phyloP scores from a whole-genome alignment of 202 grass and related monocot species.

The Panicum hallii region DNA sequence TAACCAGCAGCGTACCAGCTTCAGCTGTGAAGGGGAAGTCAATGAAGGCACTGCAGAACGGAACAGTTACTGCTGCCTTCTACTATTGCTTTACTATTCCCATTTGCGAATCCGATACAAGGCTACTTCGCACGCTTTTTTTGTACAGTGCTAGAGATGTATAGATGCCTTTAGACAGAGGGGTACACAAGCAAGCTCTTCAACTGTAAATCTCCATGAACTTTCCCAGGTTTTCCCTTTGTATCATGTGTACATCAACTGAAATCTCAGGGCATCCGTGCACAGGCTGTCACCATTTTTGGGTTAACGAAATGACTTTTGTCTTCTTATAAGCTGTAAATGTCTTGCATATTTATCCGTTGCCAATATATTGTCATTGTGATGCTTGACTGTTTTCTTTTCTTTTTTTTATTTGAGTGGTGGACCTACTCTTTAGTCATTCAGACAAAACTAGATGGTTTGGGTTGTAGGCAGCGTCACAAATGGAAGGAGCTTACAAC shows the following conservation, averaged over 20 bases:
- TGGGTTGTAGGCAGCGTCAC: neutral
- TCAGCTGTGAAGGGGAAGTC: neutral
- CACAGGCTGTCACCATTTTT: conserved; percentile 25
- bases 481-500: neutral
- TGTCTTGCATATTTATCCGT: neutral
- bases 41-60: conserved; percentile 6
- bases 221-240: neutral
- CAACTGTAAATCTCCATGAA: conserved; percentile 32
- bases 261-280: neutral
- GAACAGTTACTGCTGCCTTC: neutral
- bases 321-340: neutral
- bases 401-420: neutral
- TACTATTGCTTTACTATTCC: neutral
- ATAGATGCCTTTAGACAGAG: conserved; percentile 14
- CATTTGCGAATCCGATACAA: conserved; percentile 5
- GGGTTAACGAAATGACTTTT: neutral
- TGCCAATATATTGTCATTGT: neutral
- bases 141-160: conserved; percentile 38
- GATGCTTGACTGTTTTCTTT: neutral
- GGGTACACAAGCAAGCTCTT: conserved; percentile 19
- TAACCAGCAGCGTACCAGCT: no score
- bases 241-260: no score
- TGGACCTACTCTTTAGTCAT: neutral
- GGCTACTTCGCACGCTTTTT: neutral
- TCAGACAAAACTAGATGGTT: neutral